Base-by-base conservation (phyloP, 1,284 basidiomycete genomes). In the Pyrrhoderma noxium region DNA sequence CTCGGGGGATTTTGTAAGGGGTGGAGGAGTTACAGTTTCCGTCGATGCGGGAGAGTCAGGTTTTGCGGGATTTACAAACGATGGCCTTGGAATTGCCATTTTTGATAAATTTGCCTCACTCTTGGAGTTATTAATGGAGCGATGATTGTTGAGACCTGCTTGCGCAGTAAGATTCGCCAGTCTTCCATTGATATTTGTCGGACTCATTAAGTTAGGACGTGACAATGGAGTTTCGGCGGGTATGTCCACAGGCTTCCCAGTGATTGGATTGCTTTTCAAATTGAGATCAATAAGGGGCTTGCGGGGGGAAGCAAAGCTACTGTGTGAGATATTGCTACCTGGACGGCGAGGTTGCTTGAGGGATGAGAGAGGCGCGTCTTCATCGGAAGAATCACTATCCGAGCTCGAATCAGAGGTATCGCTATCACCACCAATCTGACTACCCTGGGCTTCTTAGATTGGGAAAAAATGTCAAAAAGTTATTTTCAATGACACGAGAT, bases 271-370 rank as follows among this genome's bases (percentile, higher is more conserved):
- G n/a, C 56, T 53, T 41, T 60, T 59, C 8, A 61, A 56, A 14
- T 65, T 67, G 51, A 77, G 71, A 54, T 79, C 77, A 21, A 79
- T 75, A 21, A 79, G 65, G 0, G 77, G 77, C 56, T 73, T 76
- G 62, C 60, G 23, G 67, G 64, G 35, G 60, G 57, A 31, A 61
- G 63, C 42, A 38, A 50, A 41, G 23, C 61, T 62, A 18, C 54
- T 63, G 57, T 57, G 56, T 59, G 70, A 83, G 58, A 62, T 67
- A 43, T 66, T 65, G 57, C 64, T 75, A 3, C 70, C 71, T 14
- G 75, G 73, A 34, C 75, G 69, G 27, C 62, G 64, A 18, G 75
- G 73, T 0, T 60, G 58, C 9, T 73, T 60, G 25, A 74, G 58
- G 18, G 60, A 61, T 1, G 71, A 66, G 37, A 78, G 62, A 2